phyloP scores from a whole-genome alignment of 768 basidiomycete genomes.

The Macrolepiota dolichaula region DNA sequence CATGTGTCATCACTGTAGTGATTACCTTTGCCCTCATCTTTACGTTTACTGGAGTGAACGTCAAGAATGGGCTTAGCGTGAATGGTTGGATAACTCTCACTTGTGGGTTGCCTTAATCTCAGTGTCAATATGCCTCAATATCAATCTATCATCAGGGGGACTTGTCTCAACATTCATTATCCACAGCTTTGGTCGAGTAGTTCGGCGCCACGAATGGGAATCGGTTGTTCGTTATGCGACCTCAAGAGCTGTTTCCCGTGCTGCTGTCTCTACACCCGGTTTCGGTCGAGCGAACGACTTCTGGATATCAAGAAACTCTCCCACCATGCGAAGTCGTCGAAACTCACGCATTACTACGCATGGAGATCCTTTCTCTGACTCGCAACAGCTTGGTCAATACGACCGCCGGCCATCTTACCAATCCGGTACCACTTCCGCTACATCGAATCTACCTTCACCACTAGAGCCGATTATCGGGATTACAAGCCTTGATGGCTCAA shows the following conservation, averaged over 20 bases:
- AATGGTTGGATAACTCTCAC: slow-evolving; percentile 52
- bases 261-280: background rate
- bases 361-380: slow-evolving; percentile 32
- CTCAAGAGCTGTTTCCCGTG: slow-evolving; percentile 27
- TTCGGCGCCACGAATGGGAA: slow-evolving; percentile 59
- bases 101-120: slow-evolving; percentile 34
- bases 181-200: slow-evolving; percentile 57
- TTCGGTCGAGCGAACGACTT: background rate
- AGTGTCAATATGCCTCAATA: background rate
- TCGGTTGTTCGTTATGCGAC: slow-evolving; percentile 46
- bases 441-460: slow-evolving; percentile 4
- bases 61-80: slow-evolving; percentile 40
- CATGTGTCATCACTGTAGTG: slow-evolving; percentile 47
- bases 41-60: slow-evolving; percentile 47
- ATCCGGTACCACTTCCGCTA: background rate
- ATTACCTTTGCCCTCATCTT: slow-evolving; percentile 47
- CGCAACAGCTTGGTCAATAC: slow-evolving; percentile 15
- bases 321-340: slow-evolving; percentile 13
- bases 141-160: slow-evolving; percentile 37
- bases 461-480: slow-evolving; percentile 2
- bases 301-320: slow-evolving; percentile 9
- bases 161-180: slow-evolving; percentile 53
- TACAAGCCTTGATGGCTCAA: background rate
- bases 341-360: slow-evolving; percentile 10
- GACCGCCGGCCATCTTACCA: slow-evolving; percentile 5